These are phyloP conservation scores for Xylaria intraflava DNA, from an alignment of 495 filamentous ascomycete genomes.

Conservation along the genomic window DNA sequence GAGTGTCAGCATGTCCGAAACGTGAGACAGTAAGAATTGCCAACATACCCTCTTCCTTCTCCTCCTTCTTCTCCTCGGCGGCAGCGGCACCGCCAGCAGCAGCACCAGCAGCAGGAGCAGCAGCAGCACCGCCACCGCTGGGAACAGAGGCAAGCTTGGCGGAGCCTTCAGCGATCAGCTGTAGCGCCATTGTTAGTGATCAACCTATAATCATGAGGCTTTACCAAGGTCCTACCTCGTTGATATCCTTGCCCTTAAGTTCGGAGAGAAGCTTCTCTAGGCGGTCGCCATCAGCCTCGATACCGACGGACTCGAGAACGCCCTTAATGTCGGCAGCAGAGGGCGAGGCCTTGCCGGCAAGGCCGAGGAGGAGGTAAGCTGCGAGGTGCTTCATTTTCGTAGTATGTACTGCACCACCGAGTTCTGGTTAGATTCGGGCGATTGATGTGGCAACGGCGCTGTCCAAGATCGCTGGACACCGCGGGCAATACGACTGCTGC, in stretches of 20 bases:
- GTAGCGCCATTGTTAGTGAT: constrained; percentile 19
- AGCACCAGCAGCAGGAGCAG: constrained; percentile 54
- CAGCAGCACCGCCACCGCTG: constrained; percentile 75
- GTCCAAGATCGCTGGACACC: background rate
- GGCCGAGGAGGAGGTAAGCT: constrained; percentile 92
- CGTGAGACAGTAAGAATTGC: background rate
- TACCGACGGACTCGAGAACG: constrained; percentile 90
- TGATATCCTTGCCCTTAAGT: constrained; percentile 96
- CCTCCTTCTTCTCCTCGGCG: constrained; percentile 62
- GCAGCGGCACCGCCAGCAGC: constrained; percentile 62
- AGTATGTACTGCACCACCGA: constrained; percentile 28
- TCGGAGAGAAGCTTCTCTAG: constrained; percentile 78
- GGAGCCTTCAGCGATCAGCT: constrained; percentile 90
- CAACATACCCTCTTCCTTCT: constrained; percentile 63
- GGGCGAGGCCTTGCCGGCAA: constrained; percentile 87
- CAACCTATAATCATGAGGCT: constrained; percentile 12
- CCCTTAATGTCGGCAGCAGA: constrained; percentile 81
- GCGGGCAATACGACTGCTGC: background rate
- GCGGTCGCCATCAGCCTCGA: constrained; percentile 87
- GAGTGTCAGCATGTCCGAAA: constrained; percentile 25
- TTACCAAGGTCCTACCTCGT: constrained; percentile 58
- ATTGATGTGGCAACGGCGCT: background rate
- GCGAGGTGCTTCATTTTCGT: constrained; percentile 98
- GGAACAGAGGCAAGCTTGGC: constrained; percentile 96
- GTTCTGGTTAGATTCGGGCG: constrained; percentile 9